Percentiles rank a stretch among this genome's conserved stretches.
Conservation (phyloP, 2,329 filamentous ascomycete genomes). For the Aspergillus sclerotialis region DNA sequence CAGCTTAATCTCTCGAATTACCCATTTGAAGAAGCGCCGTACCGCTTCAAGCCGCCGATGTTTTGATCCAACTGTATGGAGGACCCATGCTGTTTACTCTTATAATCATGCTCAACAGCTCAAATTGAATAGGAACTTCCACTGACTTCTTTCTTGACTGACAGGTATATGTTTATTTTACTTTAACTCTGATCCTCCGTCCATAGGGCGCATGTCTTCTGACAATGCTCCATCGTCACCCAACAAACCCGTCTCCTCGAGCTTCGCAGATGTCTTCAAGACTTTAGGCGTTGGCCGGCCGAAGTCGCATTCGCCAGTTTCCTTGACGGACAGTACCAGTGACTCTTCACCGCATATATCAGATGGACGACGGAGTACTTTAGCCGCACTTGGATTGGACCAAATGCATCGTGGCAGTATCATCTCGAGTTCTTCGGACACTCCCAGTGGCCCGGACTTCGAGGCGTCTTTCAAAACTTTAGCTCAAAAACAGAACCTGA, state of each 20-base stretch:
- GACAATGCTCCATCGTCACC: constrained; percentile 33
- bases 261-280: constrained; percentile 38
- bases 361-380: constrained; percentile 27
- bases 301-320: constrained; percentile 32
- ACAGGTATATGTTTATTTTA: constrained; percentile 14
- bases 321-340: constrained; percentile 22
- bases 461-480: constrained; percentile 30
- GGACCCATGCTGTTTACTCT: no score
- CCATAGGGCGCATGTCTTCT: constrained; percentile 34
- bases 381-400: constrained; percentile 29
- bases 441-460: constrained; percentile 30
- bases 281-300: constrained; percentile 33
- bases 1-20: no score
- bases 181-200: constrained; percentile 9
- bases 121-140: no score
- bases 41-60: constrained; percentile 1
- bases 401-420: constrained; percentile 37
- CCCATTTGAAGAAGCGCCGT: no score
- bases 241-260: constrained; percentile 30
- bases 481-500: constrained; percentile 26
- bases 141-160: constrained; percentile 1
- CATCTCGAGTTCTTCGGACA: constrained; percentile 32
- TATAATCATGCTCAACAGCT: constrained; percentile 10
- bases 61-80: constrained; percentile 1
- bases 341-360: constrained; percentile 23